Evolutionary conservation across 352 stramenopile species (phyloP).

Genomic region (Pythium apleroticum): DNA sequence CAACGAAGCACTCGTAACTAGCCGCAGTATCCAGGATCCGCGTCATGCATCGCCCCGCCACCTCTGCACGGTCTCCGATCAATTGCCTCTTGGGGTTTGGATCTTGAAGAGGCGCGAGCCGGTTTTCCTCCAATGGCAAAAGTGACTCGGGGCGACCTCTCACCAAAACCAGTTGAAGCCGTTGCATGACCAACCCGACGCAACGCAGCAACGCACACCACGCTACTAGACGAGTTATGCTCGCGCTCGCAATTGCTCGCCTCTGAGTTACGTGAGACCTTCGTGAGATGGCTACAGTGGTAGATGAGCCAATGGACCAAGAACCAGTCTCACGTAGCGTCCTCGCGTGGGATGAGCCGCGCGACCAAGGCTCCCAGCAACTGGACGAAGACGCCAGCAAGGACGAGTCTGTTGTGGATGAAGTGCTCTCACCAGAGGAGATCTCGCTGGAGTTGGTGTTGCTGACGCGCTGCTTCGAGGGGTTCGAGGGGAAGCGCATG

Average conservation of each 20-base stretch:
- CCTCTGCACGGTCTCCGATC: not conserved
- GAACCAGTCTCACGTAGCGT: slow-evolving; percentile 1
- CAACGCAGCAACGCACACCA: not conserved
- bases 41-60: not conserved
- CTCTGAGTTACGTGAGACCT: slow-evolving; percentile 6
- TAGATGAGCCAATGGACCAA: slow-evolving; percentile 5
- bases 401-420: not conserved
- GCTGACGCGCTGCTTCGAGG: slow-evolving; percentile 37
- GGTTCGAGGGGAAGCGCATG: slow-evolving; percentile 36
- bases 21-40: not conserved
- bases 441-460: slow-evolving; percentile 34
- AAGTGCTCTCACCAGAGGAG: slow-evolving; percentile 21
- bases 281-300: slow-evolving; percentile 14
- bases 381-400: no score
- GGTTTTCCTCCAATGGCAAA: slow-evolving; percentile 9
- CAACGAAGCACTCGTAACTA: not conserved
- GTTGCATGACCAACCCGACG: not conserved
- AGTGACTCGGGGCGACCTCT: not conserved
- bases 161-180: not conserved
- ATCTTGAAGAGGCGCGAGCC: slow-evolving; percentile 19
- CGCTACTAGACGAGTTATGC: not conserved
- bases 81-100: slow-evolving; percentile 2
- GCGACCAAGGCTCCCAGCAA: no score
- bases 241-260: no score
- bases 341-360: not conserved